These are phyloP conservation scores for Colletotrichum brevisporum DNA, from an alignment of 2,329 filamentous ascomycete species.

Conservation along the genomic window DNA sequence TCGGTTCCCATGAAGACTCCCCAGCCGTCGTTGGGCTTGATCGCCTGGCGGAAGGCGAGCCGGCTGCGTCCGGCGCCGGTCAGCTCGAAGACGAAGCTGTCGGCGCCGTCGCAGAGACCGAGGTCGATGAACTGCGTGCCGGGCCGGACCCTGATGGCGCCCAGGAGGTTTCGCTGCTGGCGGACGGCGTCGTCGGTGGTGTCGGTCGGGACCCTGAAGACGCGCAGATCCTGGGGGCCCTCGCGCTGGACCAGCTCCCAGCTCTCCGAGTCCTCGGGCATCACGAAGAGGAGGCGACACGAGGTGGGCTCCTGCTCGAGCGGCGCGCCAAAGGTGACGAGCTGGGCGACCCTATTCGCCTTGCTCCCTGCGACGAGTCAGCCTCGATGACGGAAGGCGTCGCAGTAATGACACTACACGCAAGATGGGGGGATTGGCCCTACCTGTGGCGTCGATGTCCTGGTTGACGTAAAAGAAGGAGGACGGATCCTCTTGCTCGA, in stretches of 20 bases:
- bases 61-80: slow-evolving; percentile 32
- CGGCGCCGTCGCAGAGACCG: slow-evolving; percentile 31
- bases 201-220: slow-evolving; percentile 23
- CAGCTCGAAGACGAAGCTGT: slow-evolving; percentile 38
- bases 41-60: slow-evolving; percentile 38
- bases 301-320: neutral
- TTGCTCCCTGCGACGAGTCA: slow-evolving; percentile 30
- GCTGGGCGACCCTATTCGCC: slow-evolving; percentile 38
- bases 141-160: slow-evolving; percentile 28
- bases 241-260: slow-evolving; percentile 41
- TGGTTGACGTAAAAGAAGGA: slow-evolving; percentile 41
- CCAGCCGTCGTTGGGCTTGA: slow-evolving; percentile 26
- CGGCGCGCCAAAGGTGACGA: slow-evolving; percentile 34
- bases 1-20: slow-evolving; percentile 33
- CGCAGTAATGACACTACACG: neutral
- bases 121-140: slow-evolving; percentile 35
- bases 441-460: slow-evolving; percentile 38
- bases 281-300: slow-evolving; percentile 33
- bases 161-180: slow-evolving; percentile 22
- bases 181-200: slow-evolving; percentile 6
- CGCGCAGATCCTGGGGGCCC: slow-evolving; percentile 29
- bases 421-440: neutral
- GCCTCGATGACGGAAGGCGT: neutral
- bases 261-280: slow-evolving; percentile 40
- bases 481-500: slow-evolving; percentile 38